Evolutionary conservation across 495 filamentous ascomycete species (phyloP).

Genomic region (Penicillium malachiteum): DNA sequence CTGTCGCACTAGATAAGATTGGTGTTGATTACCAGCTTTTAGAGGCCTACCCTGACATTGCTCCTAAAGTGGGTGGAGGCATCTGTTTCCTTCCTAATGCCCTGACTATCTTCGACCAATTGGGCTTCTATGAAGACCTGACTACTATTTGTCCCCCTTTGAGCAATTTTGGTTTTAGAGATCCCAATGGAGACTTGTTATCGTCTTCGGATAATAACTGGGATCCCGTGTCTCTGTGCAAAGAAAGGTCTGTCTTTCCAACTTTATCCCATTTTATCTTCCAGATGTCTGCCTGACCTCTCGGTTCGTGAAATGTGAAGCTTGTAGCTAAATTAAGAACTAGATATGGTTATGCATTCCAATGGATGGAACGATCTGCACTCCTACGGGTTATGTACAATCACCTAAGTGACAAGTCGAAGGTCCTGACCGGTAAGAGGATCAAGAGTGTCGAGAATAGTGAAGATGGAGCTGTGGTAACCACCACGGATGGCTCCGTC

Average conservation of each 20-base stretch:
- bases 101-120: constrained; percentile 17
- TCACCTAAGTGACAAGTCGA: background rate
- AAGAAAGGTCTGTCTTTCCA: background rate
- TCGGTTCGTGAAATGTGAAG: background rate
- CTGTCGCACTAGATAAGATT: constrained; percentile 10
- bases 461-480: constrained; percentile 26
- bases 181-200: background rate
- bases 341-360: constrained; percentile 1
- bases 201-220: background rate
- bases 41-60: constrained; percentile 9
- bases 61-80: constrained; percentile 7
- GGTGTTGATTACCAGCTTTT: constrained; percentile 20
- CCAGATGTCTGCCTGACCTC: too few relatives aligned
- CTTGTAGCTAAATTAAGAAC: background rate
- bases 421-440: background rate
- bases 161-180: background rate
- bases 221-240: background rate
- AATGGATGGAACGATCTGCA: background rate
- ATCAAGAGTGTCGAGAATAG: background rate
- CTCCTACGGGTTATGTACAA: background rate
- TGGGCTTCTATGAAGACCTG: constrained; percentile 8
- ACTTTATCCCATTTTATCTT: too few relatives aligned
- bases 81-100: constrained; percentile 20
- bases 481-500: constrained; percentile 2
- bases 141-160: background rate